Percentiles rank a stretch among this genome's conserved stretches.
These are phyloP conservation scores for Thermomyces lanuginosus DNA, from an alignment of 2,329 filamentous ascomycete species.

Conservation along the genomic window DNA sequence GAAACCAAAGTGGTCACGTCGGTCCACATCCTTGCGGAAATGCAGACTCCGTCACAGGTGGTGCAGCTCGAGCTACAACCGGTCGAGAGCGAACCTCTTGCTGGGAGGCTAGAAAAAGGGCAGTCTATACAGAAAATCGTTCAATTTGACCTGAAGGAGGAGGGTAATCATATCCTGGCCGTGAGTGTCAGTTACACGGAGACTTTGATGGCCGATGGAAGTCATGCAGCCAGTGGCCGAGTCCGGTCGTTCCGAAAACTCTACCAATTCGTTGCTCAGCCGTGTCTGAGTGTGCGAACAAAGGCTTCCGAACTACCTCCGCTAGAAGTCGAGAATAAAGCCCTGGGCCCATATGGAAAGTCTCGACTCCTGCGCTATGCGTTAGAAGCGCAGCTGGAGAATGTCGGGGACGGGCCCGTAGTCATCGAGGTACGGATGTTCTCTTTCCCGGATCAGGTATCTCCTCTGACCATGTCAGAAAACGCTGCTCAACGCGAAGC, in stretches of 20 bases:
- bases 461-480: conserved; percentile 15
- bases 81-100: conserved; percentile 32
- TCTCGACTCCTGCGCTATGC: conserved; percentile 42
- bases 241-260: conserved; percentile 82
- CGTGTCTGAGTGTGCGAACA: conserved; percentile 74
- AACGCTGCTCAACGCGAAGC: conserved; percentile 34
- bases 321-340: conserved; percentile 29
- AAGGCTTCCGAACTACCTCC: conserved; percentile 55
- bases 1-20: conserved; percentile 44
- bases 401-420: conserved; percentile 70
- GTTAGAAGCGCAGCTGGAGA: conserved; percentile 89
- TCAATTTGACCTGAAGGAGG: conserved; percentile 76
- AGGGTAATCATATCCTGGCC: conserved; percentile 81
- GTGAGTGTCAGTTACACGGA: conserved; percentile 93
- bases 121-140: conserved; percentile 67
- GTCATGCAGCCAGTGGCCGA: conserved; percentile 39
- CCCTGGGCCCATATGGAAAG: conserved; percentile 29
- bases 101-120: conserved; percentile 24
- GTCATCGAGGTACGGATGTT: conserved; percentile 47
- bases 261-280: conserved; percentile 91
- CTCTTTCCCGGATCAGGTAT: background rate
- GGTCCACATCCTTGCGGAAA: conserved; percentile 74
- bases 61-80: conserved; percentile 43
- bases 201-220: conserved; percentile 39
- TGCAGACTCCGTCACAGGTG: conserved; percentile 75